These are phyloP conservation scores for Cystofilobasidium bisporidii DNA, from an alignment of 768 basidiomycete species.

Conservation along the genomic window DNA sequence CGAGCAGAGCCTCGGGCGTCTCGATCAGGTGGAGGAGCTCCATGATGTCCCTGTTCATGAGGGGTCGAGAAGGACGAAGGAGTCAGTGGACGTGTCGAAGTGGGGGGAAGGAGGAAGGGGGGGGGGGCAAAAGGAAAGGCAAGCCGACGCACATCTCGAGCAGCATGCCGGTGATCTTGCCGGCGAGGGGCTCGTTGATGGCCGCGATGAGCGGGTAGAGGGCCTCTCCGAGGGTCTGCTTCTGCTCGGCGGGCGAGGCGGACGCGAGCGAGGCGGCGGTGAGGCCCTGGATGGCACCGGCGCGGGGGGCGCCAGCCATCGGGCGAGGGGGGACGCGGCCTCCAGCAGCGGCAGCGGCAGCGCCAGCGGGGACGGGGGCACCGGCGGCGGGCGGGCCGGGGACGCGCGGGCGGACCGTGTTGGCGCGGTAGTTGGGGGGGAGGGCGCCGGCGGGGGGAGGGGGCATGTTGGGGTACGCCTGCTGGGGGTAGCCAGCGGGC, in stretches of 20 bases:
- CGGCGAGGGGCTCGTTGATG: slow-evolving; percentile 83
- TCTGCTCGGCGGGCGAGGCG: slow-evolving; percentile 72
- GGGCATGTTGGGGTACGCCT: slow-evolving; percentile 18
- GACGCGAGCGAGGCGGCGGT: slow-evolving; percentile 55
- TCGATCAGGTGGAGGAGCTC: slow-evolving; percentile 87
- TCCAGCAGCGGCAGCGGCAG: too few species aligned
- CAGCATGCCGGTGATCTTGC: slow-evolving; percentile 95
- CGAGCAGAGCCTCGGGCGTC: slow-evolving; percentile 64
- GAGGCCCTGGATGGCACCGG: slow-evolving; percentile 50
- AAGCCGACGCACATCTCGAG: slow-evolving; percentile 79
- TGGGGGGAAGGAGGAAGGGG: too few species aligned
- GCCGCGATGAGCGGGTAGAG: slow-evolving; percentile 74
- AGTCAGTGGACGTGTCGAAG: too few species aligned
- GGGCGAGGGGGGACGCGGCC: slow-evolving; percentile 29
- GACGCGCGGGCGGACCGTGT: slow-evolving; percentile 45
- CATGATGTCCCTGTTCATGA: slow-evolving; percentile 49
- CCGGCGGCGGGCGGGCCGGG: slow-evolving; percentile 38
- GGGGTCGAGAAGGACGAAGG: background rate
- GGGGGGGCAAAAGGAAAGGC: background rate
- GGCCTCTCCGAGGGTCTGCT: slow-evolving; percentile 96
- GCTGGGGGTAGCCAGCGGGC: slow-evolving; percentile 26
- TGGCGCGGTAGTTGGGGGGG: slow-evolving; percentile 26
- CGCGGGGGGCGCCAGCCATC: slow-evolving; percentile 44
- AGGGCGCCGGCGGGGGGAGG: slow-evolving; percentile 26
- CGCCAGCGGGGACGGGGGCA: slow-evolving; percentile 37